Evolutionary conservation across 1,284 basidiomycete genomes (phyloP), one percentile per base, ranked within the genome.

Genomic region (Cystobasidium sp.): DNA sequence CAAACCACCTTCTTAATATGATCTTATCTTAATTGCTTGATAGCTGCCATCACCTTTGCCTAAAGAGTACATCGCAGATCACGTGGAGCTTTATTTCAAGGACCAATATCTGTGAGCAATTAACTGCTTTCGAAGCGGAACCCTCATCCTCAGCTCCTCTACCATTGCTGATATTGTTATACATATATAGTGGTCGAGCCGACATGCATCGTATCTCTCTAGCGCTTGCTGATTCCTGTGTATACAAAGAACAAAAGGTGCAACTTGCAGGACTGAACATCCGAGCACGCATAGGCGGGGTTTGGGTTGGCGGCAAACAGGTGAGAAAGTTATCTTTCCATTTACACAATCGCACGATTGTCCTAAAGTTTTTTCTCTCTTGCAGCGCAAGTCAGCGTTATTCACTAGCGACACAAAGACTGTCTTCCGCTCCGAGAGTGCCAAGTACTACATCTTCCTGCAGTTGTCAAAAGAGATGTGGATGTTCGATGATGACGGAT

Each of bases 391-490:
- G 12, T 76, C 75, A 16, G 75, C 75, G n/a, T 7, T 64, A 10
- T 87, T 98, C 68, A 92, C 91, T 0, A 83, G 90, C 24, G 86
- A 88, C 24, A 97, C 96, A 14, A 97, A 95, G 83, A 85, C 91
- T 20, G 89, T 98, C 64, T 97, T 91, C 80, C 88, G 96, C 47
- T 94, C 93, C 18, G 87, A 94, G 66, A 97, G 94, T 5, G 93
- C 96, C 49, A 94, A 92, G 82, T 88, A 91, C 22, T 85, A 84
- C 78, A 77, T 99, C 68, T 97, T 97, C 82, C 92, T 99, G 68
- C 95, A 98, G 85, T 90, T 99, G 16, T 95, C 93, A 80, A 88
- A 89, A 67, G 97, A 99, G 82, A 89, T 97, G 76, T 99, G 94
- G 93, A 92, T 97, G 78, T 99, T 99, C 81, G 89, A 95, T 70